Percentiles rank a stretch among this genome's conserved stretches.
Conservation (phyloP, 1,284 basidiomycete genomes). For the Amylostereum areolatum region DNA sequence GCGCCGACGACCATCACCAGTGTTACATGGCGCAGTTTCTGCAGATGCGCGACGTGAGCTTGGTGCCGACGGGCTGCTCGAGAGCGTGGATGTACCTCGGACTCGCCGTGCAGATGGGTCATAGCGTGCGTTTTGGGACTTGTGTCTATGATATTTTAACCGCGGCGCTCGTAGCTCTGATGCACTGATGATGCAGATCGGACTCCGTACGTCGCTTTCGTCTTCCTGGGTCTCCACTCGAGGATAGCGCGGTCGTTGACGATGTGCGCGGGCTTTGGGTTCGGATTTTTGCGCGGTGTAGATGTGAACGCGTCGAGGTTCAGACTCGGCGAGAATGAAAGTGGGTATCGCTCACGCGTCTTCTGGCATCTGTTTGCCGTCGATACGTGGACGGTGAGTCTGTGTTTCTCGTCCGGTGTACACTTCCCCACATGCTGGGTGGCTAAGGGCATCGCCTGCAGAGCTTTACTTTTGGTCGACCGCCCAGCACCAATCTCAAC, state of each 20-base stretch:
- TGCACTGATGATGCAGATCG: constrained; percentile 38
- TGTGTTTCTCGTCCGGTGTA: neutral
- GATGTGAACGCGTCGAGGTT: constrained; percentile 59
- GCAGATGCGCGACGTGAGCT: constrained; percentile 48
- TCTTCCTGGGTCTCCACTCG: neutral
- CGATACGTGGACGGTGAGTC: constrained; percentile 53
- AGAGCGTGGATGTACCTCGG: constrained; percentile 52
- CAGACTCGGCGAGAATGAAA: constrained; percentile 40
- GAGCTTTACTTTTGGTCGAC: constrained; percentile 61
- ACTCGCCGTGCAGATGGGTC: constrained; percentile 48
- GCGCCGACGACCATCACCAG: neutral
- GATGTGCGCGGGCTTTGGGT: neutral
- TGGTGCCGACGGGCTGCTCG: constrained; percentile 35
- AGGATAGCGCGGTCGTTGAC: neutral
- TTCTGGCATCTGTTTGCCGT: constrained; percentile 61
- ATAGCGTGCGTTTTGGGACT: constrained; percentile 37
- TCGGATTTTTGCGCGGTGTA: constrained; percentile 18
- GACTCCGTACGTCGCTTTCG: constrained; percentile 45
- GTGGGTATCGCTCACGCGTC: constrained; percentile 43
- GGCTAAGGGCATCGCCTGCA: constrained; percentile 16
- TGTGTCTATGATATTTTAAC: constrained; percentile 1
- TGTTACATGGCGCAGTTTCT: constrained; percentile 49
- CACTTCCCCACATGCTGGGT: neutral
- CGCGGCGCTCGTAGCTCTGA: neutral
- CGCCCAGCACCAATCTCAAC: constrained; percentile 45